Conservation (phyloP, 768 basidiomycete species). For the Russula compacta region DNA sequence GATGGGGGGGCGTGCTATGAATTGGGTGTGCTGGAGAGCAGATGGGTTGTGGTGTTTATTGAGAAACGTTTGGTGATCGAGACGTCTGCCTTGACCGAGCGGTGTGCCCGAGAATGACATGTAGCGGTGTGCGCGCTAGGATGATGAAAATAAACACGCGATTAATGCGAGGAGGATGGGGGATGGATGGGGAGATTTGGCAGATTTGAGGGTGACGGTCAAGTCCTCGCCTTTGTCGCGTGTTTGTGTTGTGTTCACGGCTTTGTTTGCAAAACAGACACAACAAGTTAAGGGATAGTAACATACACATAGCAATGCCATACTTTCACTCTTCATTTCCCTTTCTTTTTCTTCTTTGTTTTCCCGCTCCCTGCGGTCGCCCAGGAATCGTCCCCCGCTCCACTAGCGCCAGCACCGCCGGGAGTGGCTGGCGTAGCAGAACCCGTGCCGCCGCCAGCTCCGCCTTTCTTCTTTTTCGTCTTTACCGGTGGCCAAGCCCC, state of each 20-base stretch:
- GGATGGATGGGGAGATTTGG: background rate
- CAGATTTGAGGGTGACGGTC: background rate
- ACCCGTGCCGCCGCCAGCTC: background rate
- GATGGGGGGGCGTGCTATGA: slow-evolving; percentile 23
- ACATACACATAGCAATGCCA: background rate
- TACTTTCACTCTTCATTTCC: background rate
- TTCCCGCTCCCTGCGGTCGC: background rate
- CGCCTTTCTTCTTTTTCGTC: slow-evolving; percentile 15
- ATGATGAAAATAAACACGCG: slow-evolving; percentile 9
- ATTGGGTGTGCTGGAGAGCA: slow-evolving; percentile 26
- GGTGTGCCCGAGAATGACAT: slow-evolving; percentile 87
- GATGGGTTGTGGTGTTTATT: slow-evolving; percentile 39
- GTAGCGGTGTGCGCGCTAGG: slow-evolving; percentile 25
- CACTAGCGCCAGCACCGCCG: background rate
- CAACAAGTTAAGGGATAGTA: background rate
- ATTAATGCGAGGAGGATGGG: background rate
- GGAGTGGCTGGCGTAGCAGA: background rate
- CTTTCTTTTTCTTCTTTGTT: background rate
- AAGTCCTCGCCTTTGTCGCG: slow-evolving; percentile 6
- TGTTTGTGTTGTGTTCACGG: slow-evolving; percentile 3
- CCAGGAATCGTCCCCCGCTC: background rate
- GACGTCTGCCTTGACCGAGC: slow-evolving; percentile 76
- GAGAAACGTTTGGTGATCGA: slow-evolving; percentile 72
- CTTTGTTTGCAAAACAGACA: slow-evolving; percentile 2
- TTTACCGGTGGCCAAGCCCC: background rate